phyloP scores from a whole-genome alignment of 2,329 filamentous ascomycete species.

The Diplodia sapinea region DNA sequence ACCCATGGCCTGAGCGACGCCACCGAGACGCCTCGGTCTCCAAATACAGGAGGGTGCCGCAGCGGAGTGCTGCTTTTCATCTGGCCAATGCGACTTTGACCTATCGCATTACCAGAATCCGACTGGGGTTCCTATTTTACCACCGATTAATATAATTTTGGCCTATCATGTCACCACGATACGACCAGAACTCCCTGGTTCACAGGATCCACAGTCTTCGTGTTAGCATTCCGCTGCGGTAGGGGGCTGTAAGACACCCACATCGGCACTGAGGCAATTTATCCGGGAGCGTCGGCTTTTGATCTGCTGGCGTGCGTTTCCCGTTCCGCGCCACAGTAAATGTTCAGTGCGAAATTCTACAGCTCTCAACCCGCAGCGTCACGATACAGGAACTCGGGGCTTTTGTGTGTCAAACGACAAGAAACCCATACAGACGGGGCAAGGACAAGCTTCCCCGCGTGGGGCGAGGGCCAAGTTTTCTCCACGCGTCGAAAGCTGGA shows the following conservation, averaged over 20 bases:
- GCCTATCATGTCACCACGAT: too few species aligned
- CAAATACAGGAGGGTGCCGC: too few species aligned
- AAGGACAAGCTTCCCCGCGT: constrained; percentile 25
- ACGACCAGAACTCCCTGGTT: too few species aligned
- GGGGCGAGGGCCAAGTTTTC: constrained; percentile 10
- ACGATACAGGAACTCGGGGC: background rate
- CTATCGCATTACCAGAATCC: too few species aligned
- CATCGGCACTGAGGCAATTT: constrained; percentile 6
- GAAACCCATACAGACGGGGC: background rate
- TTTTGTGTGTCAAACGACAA: background rate
- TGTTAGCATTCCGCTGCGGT: too few species aligned
- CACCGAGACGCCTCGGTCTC: background rate
- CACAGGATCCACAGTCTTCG: too few species aligned
- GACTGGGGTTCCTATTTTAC: too few species aligned
- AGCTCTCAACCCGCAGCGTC: background rate
- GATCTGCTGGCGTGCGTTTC: background rate
- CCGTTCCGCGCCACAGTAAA: background rate
- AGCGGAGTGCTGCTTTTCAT: too few species aligned
- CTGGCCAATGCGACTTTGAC: too few species aligned
- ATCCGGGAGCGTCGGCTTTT: constrained; percentile 9
- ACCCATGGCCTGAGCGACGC: constrained; percentile 28
- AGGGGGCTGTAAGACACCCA: background rate
- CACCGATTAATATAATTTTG: too few species aligned
- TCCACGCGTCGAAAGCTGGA: constrained; percentile 24
- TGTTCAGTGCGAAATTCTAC: background rate